Evolutionary conservation across 164 flowering plant species (phyloP), one percentile per base, ranked within the genome.

Genomic region (Annona cherimola): DNA sequence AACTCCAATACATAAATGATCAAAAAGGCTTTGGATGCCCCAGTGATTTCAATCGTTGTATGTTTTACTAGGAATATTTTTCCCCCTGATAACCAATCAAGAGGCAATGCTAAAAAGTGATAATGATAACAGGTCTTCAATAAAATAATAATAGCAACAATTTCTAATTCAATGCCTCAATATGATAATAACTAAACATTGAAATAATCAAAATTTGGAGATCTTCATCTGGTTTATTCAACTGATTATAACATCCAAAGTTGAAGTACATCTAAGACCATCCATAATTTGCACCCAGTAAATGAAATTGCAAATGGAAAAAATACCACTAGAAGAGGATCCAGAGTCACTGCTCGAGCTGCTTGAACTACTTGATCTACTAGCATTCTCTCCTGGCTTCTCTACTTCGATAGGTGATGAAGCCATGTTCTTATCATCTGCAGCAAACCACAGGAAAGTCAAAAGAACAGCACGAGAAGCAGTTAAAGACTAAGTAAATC

Each of bases 261-360:
- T 50, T 50, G 57, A 50, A 9, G 14, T 50, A 16, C 57, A 50
- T 50, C 57, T 16, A 50, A 50, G 41, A 11, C 43, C 45, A 64
- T 18, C 40, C 6, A 64, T 14, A 3, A 41, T 11, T 64, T 40
- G 12, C 18, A 64, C 4, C 1, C 67, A 64, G 18, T 64, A 40
- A 64, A 4, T 40, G 9, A 41, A 42, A 35, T 64, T 40, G 11
- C 4, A 64, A 42, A 5, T 61, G 4, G 8, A 40, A 16, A 11
- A 54, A 45, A 18, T 87, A 93, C 98, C 97, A 83, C 90, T 90
- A 57, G 98, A 93, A 16, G 96, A 88, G 66, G 98, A 91, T 66
- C 90, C 91, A 69, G 98, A 88, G 64, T 85, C 95, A 74, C 95
- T 86, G 75, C 90, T 82, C 63, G 98, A 93, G 86, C 96, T 84